Base-by-base conservation (phyloP, 1,284 basidiomycete genomes). In the Tylopilus sp. region DNA sequence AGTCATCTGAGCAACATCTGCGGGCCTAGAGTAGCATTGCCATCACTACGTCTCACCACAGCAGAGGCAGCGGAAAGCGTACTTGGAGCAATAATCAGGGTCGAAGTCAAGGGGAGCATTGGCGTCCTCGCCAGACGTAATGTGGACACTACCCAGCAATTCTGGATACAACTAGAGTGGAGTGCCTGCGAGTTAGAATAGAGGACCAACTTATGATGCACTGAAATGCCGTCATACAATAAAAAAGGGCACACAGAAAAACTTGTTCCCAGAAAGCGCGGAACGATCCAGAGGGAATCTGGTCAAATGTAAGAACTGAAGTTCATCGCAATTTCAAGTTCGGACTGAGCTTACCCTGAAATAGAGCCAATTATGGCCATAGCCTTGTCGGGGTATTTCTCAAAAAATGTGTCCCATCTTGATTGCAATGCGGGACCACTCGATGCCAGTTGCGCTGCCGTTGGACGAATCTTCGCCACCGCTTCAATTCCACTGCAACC, bases 361-460 rank as follows among this genome's bases (percentile, higher is more conserved):
- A 60, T 33, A 10, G 67, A 53, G 3, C 15, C 49, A 4, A 75
- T 67, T 7, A 70, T 64, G 19, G 26, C 67, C 62, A 78, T 55
- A 4, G 73, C 49, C 44, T 75, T 75, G 55, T 75, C 75, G 10
- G 73, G 70, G 26, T 12, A 39, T 10, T 72, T 66, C 51, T 72
- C 68, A 55, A 79, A 84, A 67, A 79, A 81, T 1, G 63, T 66
- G 18, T 82, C 75, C 84, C 84, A 86, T 65, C 78, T 71, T 32
- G 70, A 55, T 33, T 76, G 70, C 61, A 86, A 82, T 1, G 73
- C 74, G 8, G 80, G 75, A 6, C 78, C 44, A n/a, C 47, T 49
- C 12, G 47, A 49, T 24, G 47, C 47, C 22, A 49, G 10, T 13
- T 49, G n/a, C 12, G 10, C 13, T 24, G 47, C n/a, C 10, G 47